Conservation (phyloP, 805 yeast genomes). For the Saccharomycopsis sp. region DNA sequence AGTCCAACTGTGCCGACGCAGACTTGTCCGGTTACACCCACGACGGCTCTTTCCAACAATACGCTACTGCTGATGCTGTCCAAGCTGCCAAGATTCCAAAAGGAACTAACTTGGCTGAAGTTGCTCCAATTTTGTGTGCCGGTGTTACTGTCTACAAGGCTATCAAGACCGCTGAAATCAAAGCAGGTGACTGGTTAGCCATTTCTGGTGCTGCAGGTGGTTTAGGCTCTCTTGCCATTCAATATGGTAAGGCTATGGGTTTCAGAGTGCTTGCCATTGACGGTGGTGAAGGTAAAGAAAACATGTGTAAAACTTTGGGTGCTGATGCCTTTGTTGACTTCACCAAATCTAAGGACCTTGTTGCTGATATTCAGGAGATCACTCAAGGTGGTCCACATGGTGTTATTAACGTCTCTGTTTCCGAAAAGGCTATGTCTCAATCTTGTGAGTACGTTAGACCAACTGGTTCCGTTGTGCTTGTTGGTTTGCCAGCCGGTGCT, state of each 20-base stretch:
- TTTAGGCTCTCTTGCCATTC: slow-evolving; percentile 51
- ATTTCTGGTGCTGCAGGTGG: slow-evolving; percentile 61
- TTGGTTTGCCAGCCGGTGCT: slow-evolving; percentile 76
- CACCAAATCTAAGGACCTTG: slow-evolving; percentile 43
- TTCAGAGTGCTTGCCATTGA: slow-evolving; percentile 49
- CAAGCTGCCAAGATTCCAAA: slow-evolving; percentile 78
- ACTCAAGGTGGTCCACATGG: slow-evolving; percentile 73
- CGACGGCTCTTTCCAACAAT: slow-evolving; percentile 79
- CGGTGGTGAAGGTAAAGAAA: slow-evolving; percentile 47
- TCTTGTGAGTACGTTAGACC: slow-evolving; percentile 54
- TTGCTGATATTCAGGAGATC: slow-evolving; percentile 42
- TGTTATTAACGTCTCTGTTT: slow-evolving; percentile 66
- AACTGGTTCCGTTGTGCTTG: slow-evolving; percentile 62
- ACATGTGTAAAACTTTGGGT: slow-evolving; percentile 40
- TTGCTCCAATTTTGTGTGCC: slow-evolving; percentile 59
- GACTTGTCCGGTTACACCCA: slow-evolving; percentile 51
- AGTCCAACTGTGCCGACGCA: slow-evolving; percentile 49
- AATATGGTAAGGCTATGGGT: slow-evolving; percentile 56
- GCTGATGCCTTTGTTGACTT: slow-evolving; percentile 53
- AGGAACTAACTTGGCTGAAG: slow-evolving; percentile 63
- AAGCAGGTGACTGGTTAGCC: slow-evolving; percentile 53
- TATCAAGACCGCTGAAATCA: slow-evolving; percentile 42
- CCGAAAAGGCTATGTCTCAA: slow-evolving; percentile 53
- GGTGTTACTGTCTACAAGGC: slow-evolving; percentile 61
- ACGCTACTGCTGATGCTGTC: slow-evolving; percentile 78